Evolutionary conservation across 2,329 filamentous ascomycete genomes (phyloP).

Genomic region (Sporothrix brunneoviolacea): DNA sequence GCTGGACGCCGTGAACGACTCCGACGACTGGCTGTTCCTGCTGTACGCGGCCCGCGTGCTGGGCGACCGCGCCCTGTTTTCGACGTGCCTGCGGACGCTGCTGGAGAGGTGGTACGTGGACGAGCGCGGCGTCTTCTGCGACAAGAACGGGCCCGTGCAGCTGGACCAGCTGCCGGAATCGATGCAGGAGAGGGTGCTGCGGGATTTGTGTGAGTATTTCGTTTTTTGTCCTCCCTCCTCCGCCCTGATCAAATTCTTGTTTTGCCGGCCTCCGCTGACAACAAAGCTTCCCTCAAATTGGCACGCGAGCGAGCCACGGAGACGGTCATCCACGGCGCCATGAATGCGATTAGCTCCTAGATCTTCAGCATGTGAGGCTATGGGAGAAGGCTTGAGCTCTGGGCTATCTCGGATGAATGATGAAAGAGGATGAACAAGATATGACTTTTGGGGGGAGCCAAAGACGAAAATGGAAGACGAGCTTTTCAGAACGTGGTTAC

Average conservation of each 20-base stretch:
- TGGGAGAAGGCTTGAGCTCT: no score
- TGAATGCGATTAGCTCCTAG: neutral
- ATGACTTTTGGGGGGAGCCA: no score
- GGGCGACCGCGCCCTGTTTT: conserved; percentile 7
- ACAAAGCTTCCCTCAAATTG: neutral
- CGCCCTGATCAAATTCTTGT: no score
- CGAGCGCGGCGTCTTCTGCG: conserved; percentile 7
- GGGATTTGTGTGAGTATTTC: conserved; percentile 11
- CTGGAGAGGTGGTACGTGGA: conserved; percentile 16
- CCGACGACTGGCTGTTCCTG: conserved; percentile 11
- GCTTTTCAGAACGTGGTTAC: no score
- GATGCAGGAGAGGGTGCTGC: conserved; percentile 7
- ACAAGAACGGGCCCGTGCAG: neutral
- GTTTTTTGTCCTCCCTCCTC: neutral
- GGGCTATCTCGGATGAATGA: no score
- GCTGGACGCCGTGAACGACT: neutral
- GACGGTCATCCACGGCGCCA: conserved; percentile 4
- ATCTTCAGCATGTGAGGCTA: no score
- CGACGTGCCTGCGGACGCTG: conserved; percentile 10
- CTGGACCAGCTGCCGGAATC: conserved; percentile 5
- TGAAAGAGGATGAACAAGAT: no score
- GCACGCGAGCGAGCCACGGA: conserved; percentile 9
- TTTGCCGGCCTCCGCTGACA: neutral
- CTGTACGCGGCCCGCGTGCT: conserved; percentile 15
- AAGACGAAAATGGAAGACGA: no score